These are phyloP conservation scores for Suhomyces taliae DNA, from an alignment of 1,139 yeast genomes.

Conservation along the genomic window DNA sequence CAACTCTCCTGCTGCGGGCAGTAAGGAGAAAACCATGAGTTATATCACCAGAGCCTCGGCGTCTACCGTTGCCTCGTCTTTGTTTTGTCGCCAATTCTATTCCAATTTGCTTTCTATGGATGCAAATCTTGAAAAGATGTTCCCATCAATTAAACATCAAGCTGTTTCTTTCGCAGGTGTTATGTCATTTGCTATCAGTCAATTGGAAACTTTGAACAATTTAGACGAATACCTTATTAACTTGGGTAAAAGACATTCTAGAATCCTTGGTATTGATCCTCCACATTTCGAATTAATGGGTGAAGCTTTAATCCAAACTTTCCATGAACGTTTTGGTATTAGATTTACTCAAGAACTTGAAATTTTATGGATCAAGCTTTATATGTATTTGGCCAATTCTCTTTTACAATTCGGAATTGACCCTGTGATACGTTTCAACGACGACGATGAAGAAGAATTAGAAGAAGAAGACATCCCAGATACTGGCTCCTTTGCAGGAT, in stretches of 20 bases:
- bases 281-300: conserved; percentile 78
- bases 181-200: conserved; percentile 58
- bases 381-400: conserved; percentile 62
- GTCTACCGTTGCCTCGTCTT: conserved; percentile 42
- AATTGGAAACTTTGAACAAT: conserved; percentile 36
- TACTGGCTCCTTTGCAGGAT: conserved; percentile 6
- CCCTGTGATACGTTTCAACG: conserved; percentile 39
- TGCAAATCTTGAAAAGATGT: conserved; percentile 52
- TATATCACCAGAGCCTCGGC: conserved; percentile 20
- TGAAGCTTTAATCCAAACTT: conserved; percentile 69
- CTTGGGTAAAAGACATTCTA: conserved; percentile 72
- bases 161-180: conserved; percentile 82
- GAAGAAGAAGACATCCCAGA: conserved; percentile 7
- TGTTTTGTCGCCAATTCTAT: conserved; percentile 64
- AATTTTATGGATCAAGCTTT: conserved; percentile 71
- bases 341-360: conserved; percentile 52
- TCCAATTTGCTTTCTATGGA: conserved; percentile 56
- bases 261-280: conserved; percentile 74
- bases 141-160: conserved; percentile 68
- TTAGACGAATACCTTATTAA: conserved; percentile 62
- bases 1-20: conserved; percentile 10
- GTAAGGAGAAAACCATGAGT: conserved; percentile 15
- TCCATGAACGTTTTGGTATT: conserved; percentile 61
- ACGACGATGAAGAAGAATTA: conserved; percentile 3
- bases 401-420: conserved; percentile 66